A percentile compares a stretch with the other conserved stretches of the same genome.
These are phyloP conservation scores for Hypoxylon sp. DNA, from an alignment of 2,329 filamentous ascomycete genomes.

Conservation along the genomic window DNA sequence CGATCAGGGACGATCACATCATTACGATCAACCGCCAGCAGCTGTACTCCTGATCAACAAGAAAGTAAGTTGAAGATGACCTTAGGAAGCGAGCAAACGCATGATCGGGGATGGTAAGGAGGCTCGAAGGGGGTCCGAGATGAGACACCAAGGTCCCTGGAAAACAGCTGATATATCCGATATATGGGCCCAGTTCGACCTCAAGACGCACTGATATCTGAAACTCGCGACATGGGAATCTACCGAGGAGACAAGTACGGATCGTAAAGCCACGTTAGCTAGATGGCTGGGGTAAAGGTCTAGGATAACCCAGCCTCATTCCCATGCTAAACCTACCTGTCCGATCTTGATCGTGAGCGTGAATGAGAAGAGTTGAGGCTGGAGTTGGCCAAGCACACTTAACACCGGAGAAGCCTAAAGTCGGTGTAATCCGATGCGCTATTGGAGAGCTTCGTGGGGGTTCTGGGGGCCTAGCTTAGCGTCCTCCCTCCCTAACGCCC, in stretches of 20 bases:
- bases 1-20: neutral
- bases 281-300: neutral
- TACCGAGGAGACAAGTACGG: conserved; percentile 1
- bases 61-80: conserved; percentile 4
- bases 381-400: neutral
- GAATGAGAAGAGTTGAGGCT: neutral
- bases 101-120: conserved; percentile 34
- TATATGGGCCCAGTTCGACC: conserved; percentile 24
- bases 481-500: too few relatives aligned
- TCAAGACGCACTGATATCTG: conserved; percentile 25
- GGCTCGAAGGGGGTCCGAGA: conserved; percentile 13
- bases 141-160: conserved; percentile 28
- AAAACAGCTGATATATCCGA: conserved; percentile 38
- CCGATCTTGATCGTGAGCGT: neutral
- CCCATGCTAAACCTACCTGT: neutral
- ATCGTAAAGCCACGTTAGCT: conserved; percentile 7
- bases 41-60: conserved; percentile 18
- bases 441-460: too few relatives aligned
- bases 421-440: too few relatives aligned
- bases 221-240: conserved; percentile 27
- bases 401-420: too few relatives aligned
- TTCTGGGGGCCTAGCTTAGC: too few relatives aligned
- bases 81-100: conserved; percentile 18
- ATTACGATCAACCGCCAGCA: conserved; percentile 23
- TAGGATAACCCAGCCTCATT: conserved; percentile 4